These are phyloP conservation scores for Protomyces macrosporus DNA, from an alignment of 1,139 yeast genomes.

Conservation along the genomic window DNA sequence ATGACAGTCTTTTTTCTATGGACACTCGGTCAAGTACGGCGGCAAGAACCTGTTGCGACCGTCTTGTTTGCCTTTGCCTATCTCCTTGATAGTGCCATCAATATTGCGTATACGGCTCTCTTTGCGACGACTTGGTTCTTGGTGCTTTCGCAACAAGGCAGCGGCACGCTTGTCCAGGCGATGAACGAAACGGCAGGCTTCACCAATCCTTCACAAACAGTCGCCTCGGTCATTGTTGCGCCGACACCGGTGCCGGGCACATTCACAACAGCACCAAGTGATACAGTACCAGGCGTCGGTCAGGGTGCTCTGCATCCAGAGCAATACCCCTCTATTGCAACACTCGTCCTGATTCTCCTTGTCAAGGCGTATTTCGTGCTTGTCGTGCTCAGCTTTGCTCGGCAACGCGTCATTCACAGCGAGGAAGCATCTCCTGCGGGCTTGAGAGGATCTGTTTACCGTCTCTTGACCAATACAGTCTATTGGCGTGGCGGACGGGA, in stretches of 20 bases:
- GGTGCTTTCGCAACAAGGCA: conserved; percentile 22
- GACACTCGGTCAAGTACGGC: conserved; percentile 51
- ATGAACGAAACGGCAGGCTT: conserved; percentile 28
- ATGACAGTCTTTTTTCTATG: conserved; percentile 62
- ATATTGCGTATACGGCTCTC: conserved; percentile 64
- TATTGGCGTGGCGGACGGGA: background rate
- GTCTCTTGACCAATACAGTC: background rate
- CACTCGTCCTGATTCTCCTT: conserved; percentile 28
- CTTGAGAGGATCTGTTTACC: background rate
- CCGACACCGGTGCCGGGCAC: conserved; percentile 11
- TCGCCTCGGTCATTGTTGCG: conserved; percentile 9
- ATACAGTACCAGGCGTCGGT: conserved; percentile 15
- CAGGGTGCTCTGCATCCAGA: conserved; percentile 32
- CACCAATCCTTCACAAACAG: conserved; percentile 24
- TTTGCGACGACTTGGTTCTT: conserved; percentile 72
- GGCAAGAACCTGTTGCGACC: conserved; percentile 6
- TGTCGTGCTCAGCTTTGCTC: conserved; percentile 32
- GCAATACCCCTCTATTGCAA: conserved; percentile 32
- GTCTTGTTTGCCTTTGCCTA: conserved; percentile 57
- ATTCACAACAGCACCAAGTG: conserved; percentile 17
- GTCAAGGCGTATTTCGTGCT: conserved; percentile 33
- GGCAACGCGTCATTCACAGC: conserved; percentile 27
- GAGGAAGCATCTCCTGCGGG: background rate
- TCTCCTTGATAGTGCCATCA: conserved; percentile 59
- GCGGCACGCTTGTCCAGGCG: background rate